A percentile compares a stretch with the other conserved stretches of the same genome.
Evolutionary conservation across 495 filamentous ascomycete genomes (phyloP).

Genomic region (Penicillium nucicola): DNA sequence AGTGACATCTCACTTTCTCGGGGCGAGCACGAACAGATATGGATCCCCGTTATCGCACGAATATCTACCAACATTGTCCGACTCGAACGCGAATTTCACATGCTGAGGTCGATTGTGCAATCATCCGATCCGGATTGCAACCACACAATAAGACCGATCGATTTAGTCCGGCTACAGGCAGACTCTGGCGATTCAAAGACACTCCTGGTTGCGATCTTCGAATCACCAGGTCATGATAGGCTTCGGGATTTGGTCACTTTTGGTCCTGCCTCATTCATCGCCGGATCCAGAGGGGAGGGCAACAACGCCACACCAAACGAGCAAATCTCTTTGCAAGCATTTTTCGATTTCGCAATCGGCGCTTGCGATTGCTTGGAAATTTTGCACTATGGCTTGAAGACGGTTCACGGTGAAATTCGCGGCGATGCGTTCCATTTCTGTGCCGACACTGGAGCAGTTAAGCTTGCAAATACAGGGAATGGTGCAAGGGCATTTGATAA

Average conservation of each 20-base stretch:
- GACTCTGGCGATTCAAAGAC: constrained; percentile 60
- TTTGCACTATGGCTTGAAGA: constrained; percentile 75
- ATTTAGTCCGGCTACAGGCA: constrained; percentile 63
- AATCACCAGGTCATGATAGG: constrained; percentile 72
- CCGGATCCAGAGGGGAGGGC: constrained; percentile 47
- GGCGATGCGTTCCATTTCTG: constrained; percentile 86
- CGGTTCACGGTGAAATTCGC: constrained; percentile 84
- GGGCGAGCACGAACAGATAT: constrained; percentile 41
- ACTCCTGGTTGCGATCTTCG: constrained; percentile 72
- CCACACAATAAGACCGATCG: constrained; percentile 72
- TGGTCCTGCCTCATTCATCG: constrained; percentile 68
- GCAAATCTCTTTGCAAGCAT: constrained; percentile 65
- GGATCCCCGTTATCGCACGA: constrained; percentile 63
- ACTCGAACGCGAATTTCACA: constrained; percentile 81
- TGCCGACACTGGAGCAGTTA: constrained; percentile 62
- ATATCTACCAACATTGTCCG: constrained; percentile 76
- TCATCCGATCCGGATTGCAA: constrained; percentile 68
- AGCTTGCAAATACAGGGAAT: constrained; percentile 78
- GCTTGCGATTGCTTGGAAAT: constrained; percentile 82
- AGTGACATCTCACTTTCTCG: constrained; percentile 44
- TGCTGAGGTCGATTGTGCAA: constrained; percentile 65
- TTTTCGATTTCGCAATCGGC: constrained; percentile 86
- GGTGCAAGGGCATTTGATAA: constrained; percentile 84
- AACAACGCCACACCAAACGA: constrained; percentile 50
- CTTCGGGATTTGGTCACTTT: constrained; percentile 67